Evolutionary conservation across 768 basidiomycete species (phyloP), one percentile per base, ranked within the genome.

Genomic region (Termitomyces sp.): DNA sequence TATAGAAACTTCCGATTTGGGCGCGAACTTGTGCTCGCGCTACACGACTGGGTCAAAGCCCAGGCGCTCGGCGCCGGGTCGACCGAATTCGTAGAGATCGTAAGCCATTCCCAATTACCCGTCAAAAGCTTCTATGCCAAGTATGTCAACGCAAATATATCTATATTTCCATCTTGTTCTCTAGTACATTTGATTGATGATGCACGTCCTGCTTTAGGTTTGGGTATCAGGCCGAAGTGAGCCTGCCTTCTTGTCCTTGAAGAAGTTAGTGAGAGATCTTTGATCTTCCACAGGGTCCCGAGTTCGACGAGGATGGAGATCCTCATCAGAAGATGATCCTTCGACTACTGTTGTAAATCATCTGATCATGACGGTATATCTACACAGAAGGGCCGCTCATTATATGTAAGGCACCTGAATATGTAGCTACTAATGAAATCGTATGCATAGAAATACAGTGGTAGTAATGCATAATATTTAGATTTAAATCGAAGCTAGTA

Each of bases 271-370:
- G 57, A 54, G 50, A 54, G 67, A 69, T 68, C 64, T 66, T 60
- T 56, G 59, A 66, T 64, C 63, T 41, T 34, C 31, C 23, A 57
- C 70, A 91, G 86, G 87, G 86, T 60, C 78, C 79, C 25, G 81
- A 83, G 69, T 91, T 89, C 73, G 87, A 89, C 71, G 89, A 86
- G 73, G 92, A 89, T 56, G 91, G 90, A 32, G 90, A 82, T 66
- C 90, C 89, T 57, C 91, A 94, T 80, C 90, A 92, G 69, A 86
- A 83, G 72, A 90, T 93, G 90, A 78, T 86, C 59, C 71, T 80
- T 63, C 76, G 72, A 60, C 69, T 89, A 63, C 77, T 80, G 58
- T 71, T 73, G 62, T 61, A 59, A 59, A 29, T 21, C 2, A 17
- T 21, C 8, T 35, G 29, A 56, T 58, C 40, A 32, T 56, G 41